These are phyloP conservation scores for Meyerozyma athensensis DNA, from an alignment of 1,139 yeast genomes.

Conservation along the genomic window DNA sequence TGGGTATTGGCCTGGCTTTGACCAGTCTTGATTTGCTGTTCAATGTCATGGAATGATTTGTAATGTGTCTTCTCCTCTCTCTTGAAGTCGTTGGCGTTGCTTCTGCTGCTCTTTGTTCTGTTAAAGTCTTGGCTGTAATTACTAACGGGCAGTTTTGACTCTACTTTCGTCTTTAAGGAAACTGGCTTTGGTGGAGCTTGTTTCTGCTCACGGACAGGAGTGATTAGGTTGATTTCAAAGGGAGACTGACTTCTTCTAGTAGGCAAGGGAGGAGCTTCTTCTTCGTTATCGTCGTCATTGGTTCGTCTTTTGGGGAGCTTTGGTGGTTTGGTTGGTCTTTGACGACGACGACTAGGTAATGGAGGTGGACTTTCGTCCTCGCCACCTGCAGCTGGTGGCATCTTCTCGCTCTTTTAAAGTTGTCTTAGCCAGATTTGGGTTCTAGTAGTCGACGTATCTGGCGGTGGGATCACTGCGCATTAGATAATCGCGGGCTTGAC, in stretches of 20 bases:
- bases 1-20: background rate
- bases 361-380: background rate
- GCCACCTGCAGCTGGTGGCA: too few species aligned
- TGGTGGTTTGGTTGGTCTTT: slow-evolving; percentile 5
- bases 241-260: slow-evolving; percentile 6
- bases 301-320: slow-evolving; percentile 15
- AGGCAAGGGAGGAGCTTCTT: slow-evolving; percentile 13
- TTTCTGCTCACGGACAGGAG: slow-evolving; percentile 18
- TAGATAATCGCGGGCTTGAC: too few species aligned
- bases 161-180: slow-evolving; percentile 2
- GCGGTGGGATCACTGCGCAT: too few species aligned
- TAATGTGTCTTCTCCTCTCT: slow-evolving; percentile 6
- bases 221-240: slow-evolving; percentile 17
- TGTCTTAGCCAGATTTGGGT: too few species aligned
- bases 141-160: background rate
- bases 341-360: background rate
- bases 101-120: too few species aligned
- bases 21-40: slow-evolving; percentile 14
- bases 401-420: background rate
- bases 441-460: too few species aligned
- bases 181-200: slow-evolving; percentile 2
- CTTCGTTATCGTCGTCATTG: slow-evolving; percentile 2
- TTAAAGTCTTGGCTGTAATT: too few species aligned
- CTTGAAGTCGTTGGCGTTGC: background rate
- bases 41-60: slow-evolving; percentile 22